Base-by-base conservation (phyloP, 306 rosid species). In the Rubus idaeus region DNA sequence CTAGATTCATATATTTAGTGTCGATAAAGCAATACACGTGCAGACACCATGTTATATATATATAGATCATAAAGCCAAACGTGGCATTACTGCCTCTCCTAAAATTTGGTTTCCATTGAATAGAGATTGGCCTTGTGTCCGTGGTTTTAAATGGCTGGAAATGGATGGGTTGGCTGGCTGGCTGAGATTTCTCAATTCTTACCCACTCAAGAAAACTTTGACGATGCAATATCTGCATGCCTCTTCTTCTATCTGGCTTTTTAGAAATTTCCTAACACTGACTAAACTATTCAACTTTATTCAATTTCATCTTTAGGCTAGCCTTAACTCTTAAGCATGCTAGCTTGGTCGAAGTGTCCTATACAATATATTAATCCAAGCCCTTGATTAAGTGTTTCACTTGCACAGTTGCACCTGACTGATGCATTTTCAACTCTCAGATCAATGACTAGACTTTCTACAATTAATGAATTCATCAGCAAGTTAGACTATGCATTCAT, bases 51-150 rank as follows among this genome's bases (percentile, higher is more conserved):
- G 35, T 30, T 30, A 30, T 30, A 30, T 26, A 26, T 26, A 26
- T 1, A 30, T 30, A 30, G 35, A 1, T 30, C 44, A 30, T 18
- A 14, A 44, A 55, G 20, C 60, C 53, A 62, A 68, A 76, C 86
- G 86, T 88, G 89, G 83, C 89, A 65, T 77, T 47, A 62, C 57
- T 20, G 49, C 69, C 61, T 64, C 76, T 65, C 18, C 67, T 42
- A 56, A 41, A 55, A 11, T n/a, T 42, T 10, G 17, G 70, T 46
- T 78, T 49, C 0, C 5, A 58, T 20, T 5, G 50, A 35, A 40
- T 35, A 13, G 40, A 47, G 45, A 46, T 0, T 23, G 74, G 45
- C 46, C 68, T 16, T 14, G 44, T 75, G 68, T 5, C 68, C 44
- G 5, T 71, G 65, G 77, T 18, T 72, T 78, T 75, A 44, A 58